A percentile compares a stretch with the other conserved stretches of the same genome.
These are phyloP conservation scores for Turritis glabra DNA, from an alignment of 345 rosid species.

Conservation along the genomic window DNA sequence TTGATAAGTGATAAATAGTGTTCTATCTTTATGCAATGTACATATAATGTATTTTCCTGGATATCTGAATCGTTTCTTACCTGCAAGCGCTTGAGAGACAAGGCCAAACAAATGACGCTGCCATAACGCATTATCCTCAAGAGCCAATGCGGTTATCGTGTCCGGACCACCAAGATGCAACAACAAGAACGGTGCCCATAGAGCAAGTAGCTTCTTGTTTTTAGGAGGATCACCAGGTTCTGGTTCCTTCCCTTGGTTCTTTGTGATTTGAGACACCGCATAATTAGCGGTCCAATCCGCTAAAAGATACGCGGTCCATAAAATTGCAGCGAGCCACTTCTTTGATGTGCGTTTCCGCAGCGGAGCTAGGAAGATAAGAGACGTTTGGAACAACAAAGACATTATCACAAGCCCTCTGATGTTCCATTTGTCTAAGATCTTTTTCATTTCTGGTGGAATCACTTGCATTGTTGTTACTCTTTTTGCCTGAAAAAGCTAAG, in stretches of 20 bases:
- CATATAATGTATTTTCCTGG: not conserved
- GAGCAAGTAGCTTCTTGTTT: constrained; percentile 37
- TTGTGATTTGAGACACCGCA: constrained; percentile 57
- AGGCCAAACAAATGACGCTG: constrained; percentile 38
- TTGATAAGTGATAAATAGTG: not conserved
- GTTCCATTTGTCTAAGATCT: constrained; percentile 58
- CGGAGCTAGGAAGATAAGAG: constrained; percentile 55
- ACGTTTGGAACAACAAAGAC: constrained; percentile 53
- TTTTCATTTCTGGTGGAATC: constrained; percentile 38
- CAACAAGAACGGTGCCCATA: constrained; percentile 45
- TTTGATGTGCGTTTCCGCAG: constrained; percentile 47
- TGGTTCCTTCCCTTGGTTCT: constrained; percentile 40
- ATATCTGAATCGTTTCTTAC: no score
- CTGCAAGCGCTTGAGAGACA: constrained; percentile 31
- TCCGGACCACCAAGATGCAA: constrained; percentile 51
- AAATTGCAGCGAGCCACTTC: constrained; percentile 30
- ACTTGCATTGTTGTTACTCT: constrained; percentile 17
- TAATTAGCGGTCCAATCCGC: constrained; percentile 67
- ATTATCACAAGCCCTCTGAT: constrained; percentile 56
- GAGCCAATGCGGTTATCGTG: constrained; percentile 41
- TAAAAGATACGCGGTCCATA: constrained; percentile 64
- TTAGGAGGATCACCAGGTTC: constrained; percentile 14
- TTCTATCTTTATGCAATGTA: not conserved
- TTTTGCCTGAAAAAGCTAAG: not conserved
- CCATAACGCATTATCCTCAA: constrained; percentile 44